Evolutionary conservation across 2,329 filamentous ascomycete genomes (phyloP), one percentile per base, ranked within the genome.

Genomic region (Hypoxylon sp.): DNA sequence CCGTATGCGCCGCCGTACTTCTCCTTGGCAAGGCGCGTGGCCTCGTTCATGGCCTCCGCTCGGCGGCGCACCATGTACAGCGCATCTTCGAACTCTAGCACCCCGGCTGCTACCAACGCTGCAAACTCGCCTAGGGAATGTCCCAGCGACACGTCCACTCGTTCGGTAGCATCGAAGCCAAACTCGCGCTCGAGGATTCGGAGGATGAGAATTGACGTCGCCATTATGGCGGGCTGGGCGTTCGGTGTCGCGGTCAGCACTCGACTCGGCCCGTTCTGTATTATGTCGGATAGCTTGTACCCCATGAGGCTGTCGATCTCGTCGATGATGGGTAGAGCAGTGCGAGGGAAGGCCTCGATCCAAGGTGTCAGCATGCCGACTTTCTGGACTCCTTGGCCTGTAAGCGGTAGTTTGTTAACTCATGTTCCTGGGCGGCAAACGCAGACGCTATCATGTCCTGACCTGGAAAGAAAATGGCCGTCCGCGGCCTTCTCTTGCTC

Each of bases 211-310:
- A 97, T 88, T 23, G 91, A 96, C 3, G 92, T 95, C 11, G 92
- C 91, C 92, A 98, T 96, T 74, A 97, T 97, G 68, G 94, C 93
- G 1, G 94, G 94, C 75, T 98, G 94, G 3, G 94, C 90, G 72
- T 96, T 93, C 64, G 90, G 86, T 3, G 94, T 97, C 55, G 86
- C 84, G 35, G 91, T 96, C 53, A 98, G 85, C 48, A 82, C 77
- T 53, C 85, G 86, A 67, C 90, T 91, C 1, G 94, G 90, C 0
- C 94, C 93, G 23, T 90, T 80, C 58, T 88, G 86, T 66, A 97
- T 97, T 57, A 94, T 82, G 21, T 82, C 80, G 33, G 91, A 92
- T 55, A 98, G 83, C 62, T 88, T 87, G 69, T 88, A 87, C 66
- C 88, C 84, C 68, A 96, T 83, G 21, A 85, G 84, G 37, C 86